These are phyloP conservation scores for Lodderomyces beijingensis DNA, from an alignment of 1,139 yeast species.

Conservation along the genomic window DNA sequence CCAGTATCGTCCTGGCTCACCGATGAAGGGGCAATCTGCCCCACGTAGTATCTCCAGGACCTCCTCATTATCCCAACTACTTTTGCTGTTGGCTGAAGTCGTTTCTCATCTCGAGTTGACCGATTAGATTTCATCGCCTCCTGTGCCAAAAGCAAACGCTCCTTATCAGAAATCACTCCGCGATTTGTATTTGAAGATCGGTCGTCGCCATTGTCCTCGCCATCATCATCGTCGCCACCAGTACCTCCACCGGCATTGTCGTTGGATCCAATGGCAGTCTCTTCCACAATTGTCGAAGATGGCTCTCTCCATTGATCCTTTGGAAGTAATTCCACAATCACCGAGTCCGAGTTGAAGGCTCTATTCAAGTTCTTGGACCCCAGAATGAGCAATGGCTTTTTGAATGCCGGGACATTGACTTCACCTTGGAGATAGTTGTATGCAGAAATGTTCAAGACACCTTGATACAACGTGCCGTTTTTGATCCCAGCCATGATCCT, in stretches of 20 bases:
- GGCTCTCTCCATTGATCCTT: conserved; percentile 87
- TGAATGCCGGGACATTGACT: conserved; percentile 67
- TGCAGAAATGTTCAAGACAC: conserved; percentile 71
- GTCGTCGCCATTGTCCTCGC: conserved; percentile 30
- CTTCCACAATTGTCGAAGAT: conserved; percentile 74
- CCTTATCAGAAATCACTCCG: conserved; percentile 64
- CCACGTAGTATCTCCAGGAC: conserved; percentile 95
- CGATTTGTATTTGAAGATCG: conserved; percentile 5
- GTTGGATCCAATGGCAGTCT: conserved; percentile 57
- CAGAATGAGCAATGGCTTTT: conserved; percentile 73
- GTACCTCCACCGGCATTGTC: conserved; percentile 60
- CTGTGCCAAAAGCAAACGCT: conserved; percentile 68
- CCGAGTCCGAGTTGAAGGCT: conserved; percentile 88
- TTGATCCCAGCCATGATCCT: conserved; percentile 87
- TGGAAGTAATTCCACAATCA: conserved; percentile 86
- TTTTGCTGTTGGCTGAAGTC: conserved; percentile 83
- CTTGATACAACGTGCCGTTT: conserved; percentile 85
- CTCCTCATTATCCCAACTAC: conserved; percentile 86
- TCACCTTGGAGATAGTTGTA: conserved; percentile 89
- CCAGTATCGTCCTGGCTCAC: conserved; percentile 53
- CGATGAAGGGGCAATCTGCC: conserved; percentile 83
- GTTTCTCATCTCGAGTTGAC: conserved; percentile 32
- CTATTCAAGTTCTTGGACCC: conserved; percentile 87
- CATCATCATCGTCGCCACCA: conserved; percentile 49
- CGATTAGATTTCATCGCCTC: conserved; percentile 61